phyloP scores from a whole-genome alignment of 495 filamentous ascomycete genomes.

The Saxophila tyrrhenica region DNA sequence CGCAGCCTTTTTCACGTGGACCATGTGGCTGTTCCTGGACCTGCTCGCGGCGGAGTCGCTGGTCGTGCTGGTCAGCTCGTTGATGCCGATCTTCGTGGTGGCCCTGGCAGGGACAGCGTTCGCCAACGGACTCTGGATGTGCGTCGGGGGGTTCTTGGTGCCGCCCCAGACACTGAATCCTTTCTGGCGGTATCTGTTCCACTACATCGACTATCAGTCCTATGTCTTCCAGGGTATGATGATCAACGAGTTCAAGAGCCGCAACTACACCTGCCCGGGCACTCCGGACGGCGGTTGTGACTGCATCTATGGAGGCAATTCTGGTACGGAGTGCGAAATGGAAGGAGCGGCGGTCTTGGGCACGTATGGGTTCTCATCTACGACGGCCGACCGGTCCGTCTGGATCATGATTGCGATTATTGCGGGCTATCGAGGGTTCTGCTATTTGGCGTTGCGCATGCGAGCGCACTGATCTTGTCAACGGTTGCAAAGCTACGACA shows the following conservation, averaged over 20 bases:
- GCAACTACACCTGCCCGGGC: conserved; percentile 49
- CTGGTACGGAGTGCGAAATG: conserved; percentile 54
- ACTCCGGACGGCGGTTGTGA: conserved; percentile 35
- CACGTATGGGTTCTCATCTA: conserved; percentile 55
- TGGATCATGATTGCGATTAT: conserved; percentile 68
- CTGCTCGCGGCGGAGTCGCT: conserved; percentile 69
- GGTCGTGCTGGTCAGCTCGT: conserved; percentile 59
- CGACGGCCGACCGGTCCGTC: conserved; percentile 53
- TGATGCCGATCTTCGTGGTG: conserved; percentile 70
- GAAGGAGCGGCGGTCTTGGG: conserved; percentile 55
- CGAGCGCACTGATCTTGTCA: no score
- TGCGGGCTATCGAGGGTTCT: conserved; percentile 55
- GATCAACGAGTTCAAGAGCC: conserved; percentile 64
- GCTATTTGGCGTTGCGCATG: conserved; percentile 33
- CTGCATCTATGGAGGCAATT: conserved; percentile 57
- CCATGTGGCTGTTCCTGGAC: conserved; percentile 80
- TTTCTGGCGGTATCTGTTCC: conserved; percentile 76
- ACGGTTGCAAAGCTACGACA: no score
- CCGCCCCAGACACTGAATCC: conserved; percentile 55
- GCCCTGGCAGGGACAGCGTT: conserved; percentile 66
- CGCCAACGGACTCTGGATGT: conserved; percentile 81
- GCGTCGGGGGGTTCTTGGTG: conserved; percentile 68
- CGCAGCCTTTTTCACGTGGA: conserved; percentile 61
- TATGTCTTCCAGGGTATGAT: conserved; percentile 92
- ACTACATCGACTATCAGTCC: conserved; percentile 70